Conservation (phyloP, 2,329 filamentous ascomycete genomes). For the Acephala macrosclerotiorum region DNA sequence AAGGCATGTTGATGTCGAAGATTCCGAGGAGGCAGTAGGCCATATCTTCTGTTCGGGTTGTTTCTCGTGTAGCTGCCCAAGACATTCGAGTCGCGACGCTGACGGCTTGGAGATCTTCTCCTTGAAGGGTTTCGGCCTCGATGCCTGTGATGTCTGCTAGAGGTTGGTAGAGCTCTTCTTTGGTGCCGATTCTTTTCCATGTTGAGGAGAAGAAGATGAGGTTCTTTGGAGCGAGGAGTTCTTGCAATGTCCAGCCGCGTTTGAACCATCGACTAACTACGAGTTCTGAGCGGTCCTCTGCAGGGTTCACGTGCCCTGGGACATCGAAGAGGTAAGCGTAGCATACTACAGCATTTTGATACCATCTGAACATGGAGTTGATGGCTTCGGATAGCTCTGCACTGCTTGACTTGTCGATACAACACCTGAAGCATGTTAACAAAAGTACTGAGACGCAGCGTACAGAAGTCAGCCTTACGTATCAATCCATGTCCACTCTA, state of each 20-base stretch:
- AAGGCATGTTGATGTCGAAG: slow-evolving; percentile 19
- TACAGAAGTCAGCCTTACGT: background rate
- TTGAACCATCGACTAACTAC: slow-evolving; percentile 19
- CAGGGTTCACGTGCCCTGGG: background rate
- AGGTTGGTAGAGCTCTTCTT: background rate
- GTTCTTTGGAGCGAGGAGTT: slow-evolving; percentile 25
- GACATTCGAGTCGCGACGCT: slow-evolving; percentile 10
- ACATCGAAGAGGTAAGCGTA: slow-evolving; percentile 29
- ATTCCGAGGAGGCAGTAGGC: slow-evolving; percentile 19
- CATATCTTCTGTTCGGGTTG: slow-evolving; percentile 18
- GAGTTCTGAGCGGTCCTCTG: slow-evolving; percentile 11
- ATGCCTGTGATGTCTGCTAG: background rate
- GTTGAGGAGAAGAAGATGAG: slow-evolving; percentile 41
- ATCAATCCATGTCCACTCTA: slow-evolving; percentile 10
- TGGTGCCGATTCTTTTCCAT: slow-evolving; percentile 16
- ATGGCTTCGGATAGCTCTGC: slow-evolving; percentile 9
- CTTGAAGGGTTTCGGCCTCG: background rate
- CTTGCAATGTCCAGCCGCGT: slow-evolving; percentile 28
- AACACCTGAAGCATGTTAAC: background rate
- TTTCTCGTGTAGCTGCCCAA: slow-evolving; percentile 12
- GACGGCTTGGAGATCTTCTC: background rate
- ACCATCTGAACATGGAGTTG: slow-evolving; percentile 21
- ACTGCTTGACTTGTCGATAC: slow-evolving; percentile 11
- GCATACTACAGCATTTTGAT: slow-evolving; percentile 20
- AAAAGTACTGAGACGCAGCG: background rate